Evolutionary conservation across 345 rosid species (phyloP), one percentile per base, ranked within the genome.

Genomic region (Gossypium thurberi): DNA sequence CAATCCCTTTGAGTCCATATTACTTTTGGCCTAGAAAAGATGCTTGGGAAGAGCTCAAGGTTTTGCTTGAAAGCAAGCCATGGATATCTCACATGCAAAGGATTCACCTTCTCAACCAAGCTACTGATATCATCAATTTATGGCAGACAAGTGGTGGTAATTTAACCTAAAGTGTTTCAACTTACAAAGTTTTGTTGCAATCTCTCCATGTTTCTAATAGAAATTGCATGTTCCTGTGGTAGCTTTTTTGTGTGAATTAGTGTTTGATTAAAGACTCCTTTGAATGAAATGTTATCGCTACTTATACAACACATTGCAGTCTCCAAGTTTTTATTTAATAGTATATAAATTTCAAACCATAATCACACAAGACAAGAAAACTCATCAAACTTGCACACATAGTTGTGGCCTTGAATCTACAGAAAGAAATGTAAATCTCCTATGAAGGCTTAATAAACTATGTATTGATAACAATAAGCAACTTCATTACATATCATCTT

Each of bases 21-120:
- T 88, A 87, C 84, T 91, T 94, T 76, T 94, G 97, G 97, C 89
- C 97, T 2, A 82, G 87, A 78, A 85, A 87, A 78, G 92, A 94
- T 77, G 97, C 97, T 3, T 90, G 96, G 94, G 91, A 91, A 78
- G 89, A 89, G 84, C 95, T 94, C 76, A 90, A 87, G 81, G 59
- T 81, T 53, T 60, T 89, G 76, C 81, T 94, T 12, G 97, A 90
- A 80, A 86, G 87, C 84, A 89, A 89, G 76, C 93, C 90, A 18
- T 92, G 97, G 97, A 90, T 94, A 75, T 88, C 97, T 6, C 88
- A 81, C 70, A 84, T 75, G 77, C 91, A 90, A 74, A 86, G 90
- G 80, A 74, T 84, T 74, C 80, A 86, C 76, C 90, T 92, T 72
- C 97, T 94, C 67, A 89, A 92, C 74, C 95, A 92, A 79, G 95